Percentiles rank a stretch among this genome's conserved stretches.
These are phyloP conservation scores for Pythium inflatum DNA, from an alignment of 352 stramenopile genomes.

Conservation along the genomic window DNA sequence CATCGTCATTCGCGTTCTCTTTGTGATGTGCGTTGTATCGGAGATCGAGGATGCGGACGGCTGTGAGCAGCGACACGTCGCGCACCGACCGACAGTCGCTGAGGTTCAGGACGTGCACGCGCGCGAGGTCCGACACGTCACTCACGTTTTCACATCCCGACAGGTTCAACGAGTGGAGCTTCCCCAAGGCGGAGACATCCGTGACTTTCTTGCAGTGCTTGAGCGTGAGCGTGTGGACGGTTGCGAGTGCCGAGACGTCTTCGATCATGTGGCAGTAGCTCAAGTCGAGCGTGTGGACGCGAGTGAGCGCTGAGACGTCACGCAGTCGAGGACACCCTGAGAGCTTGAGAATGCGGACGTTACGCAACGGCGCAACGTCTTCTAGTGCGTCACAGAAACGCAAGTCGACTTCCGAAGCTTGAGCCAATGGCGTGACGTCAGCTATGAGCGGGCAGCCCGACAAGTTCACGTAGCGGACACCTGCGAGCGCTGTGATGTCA, in stretches of 20 bases:
- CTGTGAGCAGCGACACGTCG: slow-evolving; percentile 58
- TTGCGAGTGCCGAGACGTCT: slow-evolving; percentile 49
- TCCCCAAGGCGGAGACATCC: slow-evolving; percentile 52
- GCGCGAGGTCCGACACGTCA: slow-evolving; percentile 48
- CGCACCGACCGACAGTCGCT: slow-evolving; percentile 58
- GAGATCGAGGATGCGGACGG: slow-evolving; percentile 62
- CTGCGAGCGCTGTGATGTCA: slow-evolving; percentile 45
- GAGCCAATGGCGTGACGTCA: slow-evolving; percentile 47
- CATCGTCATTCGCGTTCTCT: background rate
- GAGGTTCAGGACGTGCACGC: slow-evolving; percentile 64
- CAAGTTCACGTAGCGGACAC: slow-evolving; percentile 48
- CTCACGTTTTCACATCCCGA: slow-evolving; percentile 53
- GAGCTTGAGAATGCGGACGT: slow-evolving; percentile 59
- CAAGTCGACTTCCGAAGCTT: slow-evolving; percentile 53
- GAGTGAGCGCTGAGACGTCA: slow-evolving; percentile 53
- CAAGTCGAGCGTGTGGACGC: slow-evolving; percentile 59
- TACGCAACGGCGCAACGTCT: slow-evolving; percentile 43
- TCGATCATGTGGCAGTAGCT: slow-evolving; percentile 65
- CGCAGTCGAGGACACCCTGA: slow-evolving; percentile 50
- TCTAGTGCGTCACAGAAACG: slow-evolving; percentile 70
- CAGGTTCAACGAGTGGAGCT: slow-evolving; percentile 60
- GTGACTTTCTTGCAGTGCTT: slow-evolving; percentile 55
- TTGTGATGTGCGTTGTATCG: slow-evolving; percentile 50
- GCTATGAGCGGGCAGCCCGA: slow-evolving; percentile 57
- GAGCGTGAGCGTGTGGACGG: slow-evolving; percentile 64